A percentile compares a stretch with the other conserved stretches of the same genome.
These are phyloP conservation scores for Solanum hybrid DNA, from an alignment of 305 asterid species.

Conservation along the genomic window DNA sequence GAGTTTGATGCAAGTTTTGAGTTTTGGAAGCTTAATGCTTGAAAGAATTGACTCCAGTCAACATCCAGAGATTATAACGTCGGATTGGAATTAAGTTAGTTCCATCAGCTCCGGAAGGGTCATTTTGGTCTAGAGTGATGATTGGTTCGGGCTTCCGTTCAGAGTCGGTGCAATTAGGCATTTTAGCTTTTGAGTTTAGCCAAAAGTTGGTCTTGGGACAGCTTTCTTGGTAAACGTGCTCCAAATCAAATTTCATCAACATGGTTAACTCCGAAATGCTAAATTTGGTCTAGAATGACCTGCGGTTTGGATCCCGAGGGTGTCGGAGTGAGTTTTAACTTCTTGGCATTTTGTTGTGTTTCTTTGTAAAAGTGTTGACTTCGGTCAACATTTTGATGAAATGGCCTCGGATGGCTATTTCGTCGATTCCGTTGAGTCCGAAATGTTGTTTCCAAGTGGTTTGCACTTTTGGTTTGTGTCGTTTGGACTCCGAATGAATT, in stretches of 20 bases:
- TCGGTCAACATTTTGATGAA: neutral
- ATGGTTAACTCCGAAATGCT: neutral
- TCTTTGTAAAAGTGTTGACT: neutral
- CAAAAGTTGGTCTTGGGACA: neutral
- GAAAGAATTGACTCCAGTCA: too few relatives aligned
- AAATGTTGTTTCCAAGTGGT: neutral
- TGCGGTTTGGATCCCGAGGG: neutral
- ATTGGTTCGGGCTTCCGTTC: neutral
- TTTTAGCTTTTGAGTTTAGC: neutral
- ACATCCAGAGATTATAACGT: neutral
- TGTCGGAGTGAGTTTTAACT: neutral
- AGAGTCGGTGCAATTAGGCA: neutral
- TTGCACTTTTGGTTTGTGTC: neutral
- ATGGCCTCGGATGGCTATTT: neutral
- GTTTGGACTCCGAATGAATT: neutral
- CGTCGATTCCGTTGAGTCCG: neutral
- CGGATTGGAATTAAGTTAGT: neutral
- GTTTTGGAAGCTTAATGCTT: neutral
- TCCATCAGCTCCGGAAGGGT: neutral
- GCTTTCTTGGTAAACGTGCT: neutral
- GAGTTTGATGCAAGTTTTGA: neutral
- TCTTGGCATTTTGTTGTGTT: neutral
- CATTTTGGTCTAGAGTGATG: neutral
- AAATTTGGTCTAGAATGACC: neutral
- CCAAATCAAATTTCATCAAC: neutral